Evolutionary conservation across 2,329 filamentous ascomycete species (phyloP).

Genomic region (Fusarium abutilonis): DNA sequence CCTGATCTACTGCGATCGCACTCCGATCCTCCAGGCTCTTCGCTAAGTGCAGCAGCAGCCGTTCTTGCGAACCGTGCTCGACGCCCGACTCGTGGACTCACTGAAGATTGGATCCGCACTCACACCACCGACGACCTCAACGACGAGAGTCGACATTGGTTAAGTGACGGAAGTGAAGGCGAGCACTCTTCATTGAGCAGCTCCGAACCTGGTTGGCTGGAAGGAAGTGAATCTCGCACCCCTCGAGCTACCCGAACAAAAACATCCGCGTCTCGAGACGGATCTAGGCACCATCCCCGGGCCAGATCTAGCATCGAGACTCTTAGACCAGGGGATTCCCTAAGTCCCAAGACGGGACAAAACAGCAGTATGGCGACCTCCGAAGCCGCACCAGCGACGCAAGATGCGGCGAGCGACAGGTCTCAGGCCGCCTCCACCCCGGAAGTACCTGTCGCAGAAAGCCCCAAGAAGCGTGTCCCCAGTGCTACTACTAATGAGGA

Average conservation of each 20-base stretch:
- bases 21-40: conserved; percentile 43
- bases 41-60: conserved; percentile 65
- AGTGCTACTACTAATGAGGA: conserved; percentile 46
- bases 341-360: conserved; percentile 44
- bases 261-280: conserved; percentile 41
- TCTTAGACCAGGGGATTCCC: conserved; percentile 53
- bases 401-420: conserved; percentile 44
- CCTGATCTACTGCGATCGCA: conserved; percentile 55
- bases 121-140: conserved; percentile 78
- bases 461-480: conserved; percentile 36
- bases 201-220: conserved; percentile 66
- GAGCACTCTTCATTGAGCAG: conserved; percentile 79
- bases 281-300: conserved; percentile 55
- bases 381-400: conserved; percentile 44
- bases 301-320: conserved; percentile 67
- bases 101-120: conserved; percentile 86
- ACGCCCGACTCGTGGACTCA: conserved; percentile 70
- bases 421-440: conserved; percentile 43
- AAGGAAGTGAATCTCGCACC: conserved; percentile 60
- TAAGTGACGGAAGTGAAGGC: conserved; percentile 77
- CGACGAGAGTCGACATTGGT: conserved; percentile 78
- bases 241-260: conserved; percentile 53
- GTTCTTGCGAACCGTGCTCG: conserved; percentile 71
- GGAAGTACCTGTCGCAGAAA: conserved; percentile 43
- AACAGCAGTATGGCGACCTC: conserved; percentile 49